Base-by-base conservation (phyloP, 169 alveolate species). In the Babesia caballi region DNA sequence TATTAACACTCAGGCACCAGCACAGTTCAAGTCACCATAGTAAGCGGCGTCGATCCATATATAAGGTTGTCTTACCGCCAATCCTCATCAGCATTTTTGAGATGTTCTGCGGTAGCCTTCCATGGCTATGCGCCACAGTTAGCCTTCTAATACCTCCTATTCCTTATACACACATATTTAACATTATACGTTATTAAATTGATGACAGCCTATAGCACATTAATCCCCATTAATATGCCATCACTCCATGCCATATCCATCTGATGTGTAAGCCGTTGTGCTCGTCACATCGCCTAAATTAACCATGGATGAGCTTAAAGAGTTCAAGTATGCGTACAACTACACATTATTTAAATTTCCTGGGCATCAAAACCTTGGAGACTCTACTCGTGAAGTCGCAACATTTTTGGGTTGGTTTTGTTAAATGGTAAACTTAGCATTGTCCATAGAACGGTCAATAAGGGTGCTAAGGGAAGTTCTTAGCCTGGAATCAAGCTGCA, bases 251-350 rank as follows among this genome's bases (percentile, higher is more conserved):
- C 54, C 11, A 6, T 47, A 9, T 51, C 23, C 41, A 27, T 21
- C 17, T 30, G 27, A 56, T 56, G 66, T 56, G 66, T 56, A 56
- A 12, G 49, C 32, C 15, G 66, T 32, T 56, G 38, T 8, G 8
- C 28, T 32, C 14, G 11, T 56, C 27, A 15, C 49, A 19, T 21
- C 9, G 46, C 17, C 12, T 5, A 6, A 3, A 46, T 46, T 5
- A 0, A 49, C 56, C 30, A 63, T 63, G 73, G 35, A 46, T 1
- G 58, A 42, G 8, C 23, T 25, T 4, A 17, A 63, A 46, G 67
- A 21, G 58, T 75, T 75, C 59, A 56, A 40, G 15, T 75, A 75
- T 58, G 46, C 7, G n/a, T 50, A 59, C 27, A 75, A 75, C 36
- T 65, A 36, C 28, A 21, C 36, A 46, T 33, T 75, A 52, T 75